These are phyloP conservation scores for Neurospora cerealis DNA, from an alignment of 495 filamentous ascomycete species.

Conservation along the genomic window DNA sequence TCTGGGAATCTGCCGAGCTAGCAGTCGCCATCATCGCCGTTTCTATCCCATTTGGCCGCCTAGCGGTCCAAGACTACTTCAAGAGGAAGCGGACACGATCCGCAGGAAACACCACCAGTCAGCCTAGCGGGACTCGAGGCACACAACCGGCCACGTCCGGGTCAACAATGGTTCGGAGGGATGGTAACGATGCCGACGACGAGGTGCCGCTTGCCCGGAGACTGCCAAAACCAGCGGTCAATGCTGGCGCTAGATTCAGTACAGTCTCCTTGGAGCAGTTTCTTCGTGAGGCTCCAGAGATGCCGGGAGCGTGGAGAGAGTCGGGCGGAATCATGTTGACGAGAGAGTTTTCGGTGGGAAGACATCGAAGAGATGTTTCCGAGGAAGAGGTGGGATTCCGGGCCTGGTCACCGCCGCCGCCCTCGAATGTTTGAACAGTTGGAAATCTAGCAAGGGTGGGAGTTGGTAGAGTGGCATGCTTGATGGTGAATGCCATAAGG, in stretches of 20 bases:
- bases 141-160: background rate
- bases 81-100: background rate
- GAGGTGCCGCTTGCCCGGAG: background rate
- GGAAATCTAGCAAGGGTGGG: background rate
- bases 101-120: background rate
- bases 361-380: background rate
- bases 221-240: background rate
- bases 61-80: background rate
- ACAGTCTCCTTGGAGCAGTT: background rate
- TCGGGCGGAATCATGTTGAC: background rate
- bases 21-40: conserved; percentile 6
- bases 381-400: background rate
- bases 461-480: background rate
- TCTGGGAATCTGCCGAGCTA: conserved; percentile 5
- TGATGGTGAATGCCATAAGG: background rate
- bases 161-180: background rate
- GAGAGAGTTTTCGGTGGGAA: background rate
- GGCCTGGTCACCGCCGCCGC: background rate
- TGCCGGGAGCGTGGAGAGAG: background rate
- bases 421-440: background rate
- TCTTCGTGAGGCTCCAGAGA: background rate
- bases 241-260: background rate
- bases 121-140: background rate
- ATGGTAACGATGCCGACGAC: background rate
- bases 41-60: background rate